Evolutionary conservation across 345 rosid species (phyloP).

Genomic region (Lenwebbia sp.): DNA sequence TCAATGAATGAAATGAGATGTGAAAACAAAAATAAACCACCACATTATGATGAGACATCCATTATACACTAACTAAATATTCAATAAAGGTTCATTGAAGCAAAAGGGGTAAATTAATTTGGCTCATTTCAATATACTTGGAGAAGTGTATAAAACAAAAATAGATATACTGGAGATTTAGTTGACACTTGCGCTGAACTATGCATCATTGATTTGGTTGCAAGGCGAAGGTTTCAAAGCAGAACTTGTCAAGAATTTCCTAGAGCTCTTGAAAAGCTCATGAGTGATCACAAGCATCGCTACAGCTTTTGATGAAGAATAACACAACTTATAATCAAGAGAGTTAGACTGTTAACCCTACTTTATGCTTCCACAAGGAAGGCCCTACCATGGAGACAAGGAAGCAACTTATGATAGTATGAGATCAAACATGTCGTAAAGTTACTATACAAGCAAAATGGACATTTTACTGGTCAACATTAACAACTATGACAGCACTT

Average conservation of each 20-base stretch:
- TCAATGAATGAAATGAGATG: background rate
- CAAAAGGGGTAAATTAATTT: background rate
- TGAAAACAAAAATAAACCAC: background rate
- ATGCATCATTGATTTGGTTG: background rate
- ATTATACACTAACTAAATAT: background rate
- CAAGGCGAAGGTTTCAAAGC: background rate
- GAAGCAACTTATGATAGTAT: background rate
- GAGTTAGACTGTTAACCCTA: background rate
- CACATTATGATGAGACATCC: background rate
- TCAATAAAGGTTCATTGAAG: background rate
- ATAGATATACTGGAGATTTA: background rate
- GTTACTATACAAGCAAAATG: background rate
- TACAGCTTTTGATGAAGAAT: background rate
- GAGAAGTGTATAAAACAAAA: background rate
- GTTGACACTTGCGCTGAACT: background rate
- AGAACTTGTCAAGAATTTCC: background rate
- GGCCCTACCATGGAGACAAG: background rate
- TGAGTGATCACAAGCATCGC: background rate
- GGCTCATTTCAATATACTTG: background rate
- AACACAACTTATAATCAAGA: background rate
- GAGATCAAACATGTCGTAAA: background rate
- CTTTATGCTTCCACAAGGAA: background rate
- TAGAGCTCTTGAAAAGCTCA: background rate
- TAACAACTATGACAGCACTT: background rate
- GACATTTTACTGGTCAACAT: background rate